Evolutionary conservation across 768 basidiomycete genomes (phyloP).

Genomic region (Boletus pseudo-olivaceus): DNA sequence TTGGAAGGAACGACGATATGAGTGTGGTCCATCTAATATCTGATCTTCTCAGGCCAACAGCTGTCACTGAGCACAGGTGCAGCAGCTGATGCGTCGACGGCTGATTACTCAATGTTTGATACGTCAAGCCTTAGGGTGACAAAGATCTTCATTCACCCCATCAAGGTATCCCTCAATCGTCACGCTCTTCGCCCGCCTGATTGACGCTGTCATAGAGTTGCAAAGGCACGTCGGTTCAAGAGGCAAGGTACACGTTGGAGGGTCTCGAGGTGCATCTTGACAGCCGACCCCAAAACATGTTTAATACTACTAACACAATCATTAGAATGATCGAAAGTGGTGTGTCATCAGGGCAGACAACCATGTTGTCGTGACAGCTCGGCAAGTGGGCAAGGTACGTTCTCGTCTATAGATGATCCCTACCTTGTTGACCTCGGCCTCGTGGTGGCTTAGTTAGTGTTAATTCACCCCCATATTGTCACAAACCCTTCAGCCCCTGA

Average conservation of each 20-base stretch:
- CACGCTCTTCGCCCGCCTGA: neutral
- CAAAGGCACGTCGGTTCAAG: slow-evolving; percentile 58
- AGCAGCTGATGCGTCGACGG: neutral
- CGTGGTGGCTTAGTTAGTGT: slow-evolving; percentile 50
- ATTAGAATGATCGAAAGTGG: slow-evolving; percentile 71
- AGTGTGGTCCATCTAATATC: slow-evolving; percentile 5
- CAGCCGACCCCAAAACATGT: neutral
- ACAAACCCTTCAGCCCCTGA: slow-evolving; percentile 42
- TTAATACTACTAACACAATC: neutral
- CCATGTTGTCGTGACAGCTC: slow-evolving; percentile 60
- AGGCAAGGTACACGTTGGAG: slow-evolving; percentile 52
- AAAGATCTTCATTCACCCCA: slow-evolving; percentile 62
- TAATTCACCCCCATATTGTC: slow-evolving; percentile 57
- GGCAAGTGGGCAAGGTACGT: slow-evolving; percentile 56
- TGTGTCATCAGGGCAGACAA: slow-evolving; percentile 59
- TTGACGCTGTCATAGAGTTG: slow-evolving; percentile 54
- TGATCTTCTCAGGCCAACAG: slow-evolving; percentile 13
- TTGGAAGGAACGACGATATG: neutral
- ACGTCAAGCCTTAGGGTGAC: slow-evolving; percentile 41
- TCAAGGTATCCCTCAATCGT: slow-evolving; percentile 43
- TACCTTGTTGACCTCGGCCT: neutral
- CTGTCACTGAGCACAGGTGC: neutral
- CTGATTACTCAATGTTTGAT: slow-evolving; percentile 24
- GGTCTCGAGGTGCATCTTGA: slow-evolving; percentile 57
- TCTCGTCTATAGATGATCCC: neutral